A percentile compares a stretch with the other conserved stretches of the same genome.
Conservation (phyloP, 345 rosid species). For the Rhodomyrtus tomentosa region DNA sequence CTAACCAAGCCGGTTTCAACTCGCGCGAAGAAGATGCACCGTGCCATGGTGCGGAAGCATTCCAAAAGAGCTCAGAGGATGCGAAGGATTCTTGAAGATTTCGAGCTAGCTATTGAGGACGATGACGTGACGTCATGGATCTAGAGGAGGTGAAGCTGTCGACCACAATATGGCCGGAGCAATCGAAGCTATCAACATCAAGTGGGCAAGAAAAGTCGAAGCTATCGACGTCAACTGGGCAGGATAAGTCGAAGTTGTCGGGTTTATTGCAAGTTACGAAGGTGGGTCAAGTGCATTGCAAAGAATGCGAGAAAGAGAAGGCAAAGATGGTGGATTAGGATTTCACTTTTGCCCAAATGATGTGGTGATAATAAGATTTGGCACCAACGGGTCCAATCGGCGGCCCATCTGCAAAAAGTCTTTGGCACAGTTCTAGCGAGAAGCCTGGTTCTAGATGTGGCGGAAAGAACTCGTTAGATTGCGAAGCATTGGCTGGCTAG, state of each 20-base stretch:
- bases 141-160: background rate
- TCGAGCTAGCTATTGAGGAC: background rate
- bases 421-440: background rate
- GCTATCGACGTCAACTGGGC: too few species aligned
- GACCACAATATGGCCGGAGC: too few species aligned
- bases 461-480: background rate
- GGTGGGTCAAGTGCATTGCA: background rate
- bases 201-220: too few species aligned
- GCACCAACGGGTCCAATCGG: background rate
- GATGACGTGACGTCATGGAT: background rate
- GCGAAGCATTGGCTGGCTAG: rapidly evolving
- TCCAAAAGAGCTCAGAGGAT: background rate
- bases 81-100: background rate
- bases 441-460: background rate
- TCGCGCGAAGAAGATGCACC: background rate
- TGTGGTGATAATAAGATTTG: background rate
- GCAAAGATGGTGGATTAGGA: background rate
- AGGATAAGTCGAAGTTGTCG: too few species aligned
- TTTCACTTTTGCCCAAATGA: background rate
- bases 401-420: background rate
- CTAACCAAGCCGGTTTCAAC: background rate
- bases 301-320: background rate
- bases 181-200: too few species aligned
- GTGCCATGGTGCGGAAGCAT: background rate
- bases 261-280: background rate